These are phyloP conservation scores for Penicillium freii DNA, from an alignment of 2,329 filamentous ascomycete genomes.

Conservation along the genomic window DNA sequence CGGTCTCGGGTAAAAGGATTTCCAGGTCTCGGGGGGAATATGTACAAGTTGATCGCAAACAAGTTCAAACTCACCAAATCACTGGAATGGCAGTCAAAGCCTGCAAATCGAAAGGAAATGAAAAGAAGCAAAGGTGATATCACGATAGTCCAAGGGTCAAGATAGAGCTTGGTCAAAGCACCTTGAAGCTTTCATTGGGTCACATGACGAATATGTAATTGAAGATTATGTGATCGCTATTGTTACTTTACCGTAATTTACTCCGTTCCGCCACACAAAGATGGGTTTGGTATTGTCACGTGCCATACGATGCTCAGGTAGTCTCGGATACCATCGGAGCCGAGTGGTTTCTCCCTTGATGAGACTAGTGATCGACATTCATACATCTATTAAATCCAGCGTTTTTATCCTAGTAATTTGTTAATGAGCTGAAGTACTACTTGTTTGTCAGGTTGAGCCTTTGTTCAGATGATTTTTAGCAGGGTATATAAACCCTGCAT, in stretches of 20 bases:
- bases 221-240: neutral
- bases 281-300: neutral
- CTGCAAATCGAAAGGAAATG: neutral
- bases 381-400: neutral
- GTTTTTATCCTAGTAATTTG: neutral
- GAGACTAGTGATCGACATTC: neutral
- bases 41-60: neutral
- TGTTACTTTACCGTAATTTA: neutral
- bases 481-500: too few species aligned
- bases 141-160: neutral
- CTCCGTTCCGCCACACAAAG: neutral
- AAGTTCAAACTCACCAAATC: conserved; percentile 6
- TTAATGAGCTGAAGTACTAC: too few species aligned
- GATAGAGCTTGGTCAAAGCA: conserved; percentile 11
- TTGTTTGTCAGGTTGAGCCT: too few species aligned
- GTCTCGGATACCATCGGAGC: conserved; percentile 23
- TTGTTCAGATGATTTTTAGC: too few species aligned
- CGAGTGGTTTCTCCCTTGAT: conserved; percentile 2
- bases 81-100: neutral
- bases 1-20: conserved; percentile 17
- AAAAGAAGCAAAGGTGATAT: neutral
- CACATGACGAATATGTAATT: neutral
- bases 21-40: neutral
- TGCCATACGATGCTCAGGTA: neutral
- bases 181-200: neutral